phyloP scores from a whole-genome alignment of 768 basidiomycete genomes.

The Cystobasidium tubakii region DNA sequence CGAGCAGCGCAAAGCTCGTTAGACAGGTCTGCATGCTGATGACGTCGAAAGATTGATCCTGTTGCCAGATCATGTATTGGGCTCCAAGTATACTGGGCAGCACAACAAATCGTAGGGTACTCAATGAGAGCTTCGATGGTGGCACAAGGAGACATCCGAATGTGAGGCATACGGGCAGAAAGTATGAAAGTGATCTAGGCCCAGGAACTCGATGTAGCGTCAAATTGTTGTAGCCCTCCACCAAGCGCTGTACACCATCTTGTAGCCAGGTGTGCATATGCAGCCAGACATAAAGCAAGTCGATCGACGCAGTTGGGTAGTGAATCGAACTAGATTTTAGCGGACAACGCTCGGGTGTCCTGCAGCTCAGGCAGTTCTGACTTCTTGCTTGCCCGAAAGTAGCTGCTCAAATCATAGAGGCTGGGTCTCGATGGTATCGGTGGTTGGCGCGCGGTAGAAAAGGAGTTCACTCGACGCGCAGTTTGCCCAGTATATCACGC shows the following conservation, averaged over 20 bases:
- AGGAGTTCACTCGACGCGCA: no score
- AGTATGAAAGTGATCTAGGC: constrained; percentile 18
- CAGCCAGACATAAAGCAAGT: not conserved
- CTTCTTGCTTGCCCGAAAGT: no score
- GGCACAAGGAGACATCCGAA: not conserved
- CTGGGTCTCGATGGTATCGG: no score
- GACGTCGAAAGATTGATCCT: constrained; percentile 16
- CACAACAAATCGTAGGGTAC: not conserved
- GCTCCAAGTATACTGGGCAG: constrained; percentile 4
- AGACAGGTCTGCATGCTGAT: constrained; percentile 22
- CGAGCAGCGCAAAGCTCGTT: constrained; percentile 18
- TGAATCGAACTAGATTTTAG: no score
- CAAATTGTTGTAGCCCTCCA: not conserved
- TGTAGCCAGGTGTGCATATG: not conserved
- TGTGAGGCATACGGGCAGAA: not conserved
- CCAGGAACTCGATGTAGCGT: constrained; percentile 27
- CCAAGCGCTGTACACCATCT: not conserved
- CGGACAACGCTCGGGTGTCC: no score
- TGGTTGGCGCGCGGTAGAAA: no score
- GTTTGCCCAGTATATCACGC: no score
- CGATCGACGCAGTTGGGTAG: no score
- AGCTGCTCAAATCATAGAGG: no score
- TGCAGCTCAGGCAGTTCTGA: no score
- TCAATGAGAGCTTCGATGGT: not conserved
- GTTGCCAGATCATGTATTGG: constrained; percentile 6